Percentiles rank a stretch among this genome's conserved stretches.
Evolutionary conservation across 2,329 filamentous ascomycete genomes (phyloP).

Genomic region (Xylaria sp.): DNA sequence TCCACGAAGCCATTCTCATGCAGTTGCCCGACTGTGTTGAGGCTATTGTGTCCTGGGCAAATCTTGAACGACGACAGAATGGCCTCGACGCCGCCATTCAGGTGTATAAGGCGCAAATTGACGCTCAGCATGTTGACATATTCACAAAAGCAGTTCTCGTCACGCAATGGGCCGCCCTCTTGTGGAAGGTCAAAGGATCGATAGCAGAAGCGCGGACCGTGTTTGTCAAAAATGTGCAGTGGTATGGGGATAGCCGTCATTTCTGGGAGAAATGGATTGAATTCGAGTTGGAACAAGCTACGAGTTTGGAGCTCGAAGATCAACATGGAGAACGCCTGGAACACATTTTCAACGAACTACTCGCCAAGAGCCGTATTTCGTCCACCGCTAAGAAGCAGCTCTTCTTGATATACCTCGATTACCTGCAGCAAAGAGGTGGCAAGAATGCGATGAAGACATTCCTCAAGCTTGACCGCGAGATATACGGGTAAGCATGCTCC

Average conservation of each 20-base stretch:
- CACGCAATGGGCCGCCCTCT: slow-evolving; percentile 84
- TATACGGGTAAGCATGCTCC: slow-evolving; percentile 75
- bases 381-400: slow-evolving; percentile 76
- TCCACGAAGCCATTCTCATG: slow-evolving; percentile 82
- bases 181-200: slow-evolving; percentile 89
- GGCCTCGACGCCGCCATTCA: slow-evolving; percentile 87
- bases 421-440: slow-evolving; percentile 83
- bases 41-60: slow-evolving; percentile 87
- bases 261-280: slow-evolving; percentile 92
- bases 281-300: slow-evolving; percentile 88
- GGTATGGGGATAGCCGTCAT: slow-evolving; percentile 83
- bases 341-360: slow-evolving; percentile 79
- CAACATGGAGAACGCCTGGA: slow-evolving; percentile 79
- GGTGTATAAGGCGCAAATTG: slow-evolving; percentile 83
- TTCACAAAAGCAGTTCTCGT: slow-evolving; percentile 88
- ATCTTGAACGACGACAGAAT: slow-evolving; percentile 83
- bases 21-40: slow-evolving; percentile 84
- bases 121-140: slow-evolving; percentile 75
- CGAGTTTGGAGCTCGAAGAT: slow-evolving; percentile 69
- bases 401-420: slow-evolving; percentile 80
- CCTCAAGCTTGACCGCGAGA: slow-evolving; percentile 81
- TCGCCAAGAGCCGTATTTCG: slow-evolving; percentile 76
- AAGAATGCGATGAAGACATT: slow-evolving; percentile 89
- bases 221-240: slow-evolving; percentile 83
- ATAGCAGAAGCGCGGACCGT: slow-evolving; percentile 83